A percentile compares a stretch with the other conserved stretches of the same genome.
Evolutionary conservation across 257 asterid genomes (phyloP).

Genomic region (Ajuga chamaepitys): DNA sequence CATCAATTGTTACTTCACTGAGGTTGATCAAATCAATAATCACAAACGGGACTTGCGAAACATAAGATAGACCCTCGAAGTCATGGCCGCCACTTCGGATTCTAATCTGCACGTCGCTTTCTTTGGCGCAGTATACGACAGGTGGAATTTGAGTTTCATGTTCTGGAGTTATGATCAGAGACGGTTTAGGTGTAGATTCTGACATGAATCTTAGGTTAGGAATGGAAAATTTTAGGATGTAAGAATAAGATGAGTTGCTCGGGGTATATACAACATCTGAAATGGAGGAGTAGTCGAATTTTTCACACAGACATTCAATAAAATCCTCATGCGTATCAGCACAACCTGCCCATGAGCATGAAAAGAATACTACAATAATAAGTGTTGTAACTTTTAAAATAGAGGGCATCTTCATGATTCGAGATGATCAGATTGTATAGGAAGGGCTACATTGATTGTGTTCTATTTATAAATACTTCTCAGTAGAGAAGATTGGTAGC

Average conservation of each 20-base stretch:
- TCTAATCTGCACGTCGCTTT: not conserved
- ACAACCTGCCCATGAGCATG: not conserved
- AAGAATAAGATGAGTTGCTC: not conserved
- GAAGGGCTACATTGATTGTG: too few species aligned
- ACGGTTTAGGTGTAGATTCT: not conserved
- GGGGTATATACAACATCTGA: not conserved
- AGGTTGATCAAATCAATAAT: too few species aligned
- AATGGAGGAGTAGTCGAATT: not conserved
- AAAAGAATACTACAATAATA: not conserved
- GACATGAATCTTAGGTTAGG: not conserved
- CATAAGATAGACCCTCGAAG: too few species aligned
- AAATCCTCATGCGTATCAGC: not conserved
- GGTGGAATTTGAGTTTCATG: conserved; percentile 1
- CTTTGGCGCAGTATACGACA: not conserved
- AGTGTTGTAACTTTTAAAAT: not conserved
- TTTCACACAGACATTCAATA: not conserved
- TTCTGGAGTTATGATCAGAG: not conserved
- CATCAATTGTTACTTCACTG: too few species aligned
- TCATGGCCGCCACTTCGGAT: conserved; percentile 6
- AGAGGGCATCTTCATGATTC: not conserved
- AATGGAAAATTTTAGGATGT: not conserved
- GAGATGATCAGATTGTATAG: not conserved
- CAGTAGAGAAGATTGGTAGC: too few species aligned
- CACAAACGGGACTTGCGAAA: too few species aligned
- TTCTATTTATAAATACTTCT: too few species aligned